Evolutionary conservation across 2,329 filamentous ascomycete species (phyloP).

Genomic region (Paramyrothecium roridum): DNA sequence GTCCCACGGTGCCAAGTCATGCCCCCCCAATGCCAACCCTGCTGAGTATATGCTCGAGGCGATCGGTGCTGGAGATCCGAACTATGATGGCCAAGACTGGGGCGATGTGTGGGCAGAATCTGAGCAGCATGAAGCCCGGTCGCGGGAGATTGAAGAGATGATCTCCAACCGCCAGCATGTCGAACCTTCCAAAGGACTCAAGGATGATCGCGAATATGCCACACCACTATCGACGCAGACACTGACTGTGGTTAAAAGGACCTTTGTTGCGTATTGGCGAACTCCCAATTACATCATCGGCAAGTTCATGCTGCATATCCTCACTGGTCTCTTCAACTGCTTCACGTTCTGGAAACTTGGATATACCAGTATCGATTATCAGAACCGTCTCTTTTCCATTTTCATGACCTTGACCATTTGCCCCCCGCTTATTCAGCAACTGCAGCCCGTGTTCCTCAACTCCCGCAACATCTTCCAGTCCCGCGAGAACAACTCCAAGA

Average conservation of each 20-base stretch:
- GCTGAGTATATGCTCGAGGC: slow-evolving; percentile 56
- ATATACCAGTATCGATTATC: slow-evolving; percentile 57
- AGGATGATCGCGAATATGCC: slow-evolving; percentile 59
- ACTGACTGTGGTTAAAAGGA: slow-evolving; percentile 49
- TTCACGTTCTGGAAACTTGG: slow-evolving; percentile 68
- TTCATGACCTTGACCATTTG: slow-evolving; percentile 77
- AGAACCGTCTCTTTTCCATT: slow-evolving; percentile 69
- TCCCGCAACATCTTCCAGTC: slow-evolving; percentile 66
- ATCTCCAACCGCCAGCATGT: slow-evolving; percentile 39
- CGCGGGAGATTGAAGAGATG: slow-evolving; percentile 50
- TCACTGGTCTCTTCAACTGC: slow-evolving; percentile 64
- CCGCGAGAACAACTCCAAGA: slow-evolving; percentile 73
- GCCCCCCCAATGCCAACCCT: slow-evolving; percentile 45
- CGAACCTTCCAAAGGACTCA: slow-evolving; percentile 31
- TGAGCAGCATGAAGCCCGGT: slow-evolving; percentile 40
- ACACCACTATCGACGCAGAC: slow-evolving; percentile 56
- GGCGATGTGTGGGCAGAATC: slow-evolving; percentile 57
- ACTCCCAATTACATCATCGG: slow-evolving; percentile 61
- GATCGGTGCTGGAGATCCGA: slow-evolving; percentile 60
- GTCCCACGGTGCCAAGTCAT: slow-evolving; percentile 43
- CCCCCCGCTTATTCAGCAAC: slow-evolving; percentile 71
- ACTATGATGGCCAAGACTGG: slow-evolving; percentile 61
- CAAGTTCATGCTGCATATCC: slow-evolving; percentile 59
- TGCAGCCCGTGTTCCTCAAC: slow-evolving; percentile 69
- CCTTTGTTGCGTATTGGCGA: slow-evolving; percentile 64